Base-by-base conservation (phyloP, 495 filamentous ascomycete species). In the Achaetomiella virescens region DNA sequence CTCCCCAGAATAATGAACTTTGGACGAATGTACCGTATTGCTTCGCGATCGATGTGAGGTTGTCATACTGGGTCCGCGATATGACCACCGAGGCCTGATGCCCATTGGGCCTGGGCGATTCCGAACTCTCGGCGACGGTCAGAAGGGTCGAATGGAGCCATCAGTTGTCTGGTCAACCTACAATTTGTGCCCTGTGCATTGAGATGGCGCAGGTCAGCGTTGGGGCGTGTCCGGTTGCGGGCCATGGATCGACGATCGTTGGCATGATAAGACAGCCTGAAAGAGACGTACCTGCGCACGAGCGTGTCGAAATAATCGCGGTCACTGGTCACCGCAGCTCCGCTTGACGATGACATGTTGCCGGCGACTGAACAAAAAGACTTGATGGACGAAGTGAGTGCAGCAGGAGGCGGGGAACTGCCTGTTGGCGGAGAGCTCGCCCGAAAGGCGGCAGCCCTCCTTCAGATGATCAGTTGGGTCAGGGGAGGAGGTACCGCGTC, bases 241-340 rank as follows among this genome's bases (percentile, higher is more conserved):
- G 44, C 9, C 47, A 31, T 42, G 4, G 18, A 15, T 2, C 15
- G 31, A n/a, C 41, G 12, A 29, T 31, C n/a, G 33, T 5, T 21
- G 21, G 8, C 3, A 48, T 21, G 45, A 40, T 25, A 42, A 37
- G 42, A 8, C 21, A 25, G n/a, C n/a, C n/a, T n/a, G n/a, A n/a
- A n/a, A 20, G 14, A 47, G 17, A 55, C 71, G 64, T 60, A 78
- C 80, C 77, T 75, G 58, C 76, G 75, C 17, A 81, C 48, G 38
- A 81, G 64, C 46, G 74, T 73, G 58, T 82, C 75, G 48, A 79
- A 78, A 66, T 82, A 78, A 9, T 61, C 68, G 50, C 75, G 77
- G 44, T 78, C 76, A 48, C 80, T 68, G 14, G 78, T 81, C 29
- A 83, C 73, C 59, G 73, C 73, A 14, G 61, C 54, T 55, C 57